Base-by-base conservation (phyloP, 2,329 filamentous ascomycete genomes). In the Endoconidiophora polonica region DNA sequence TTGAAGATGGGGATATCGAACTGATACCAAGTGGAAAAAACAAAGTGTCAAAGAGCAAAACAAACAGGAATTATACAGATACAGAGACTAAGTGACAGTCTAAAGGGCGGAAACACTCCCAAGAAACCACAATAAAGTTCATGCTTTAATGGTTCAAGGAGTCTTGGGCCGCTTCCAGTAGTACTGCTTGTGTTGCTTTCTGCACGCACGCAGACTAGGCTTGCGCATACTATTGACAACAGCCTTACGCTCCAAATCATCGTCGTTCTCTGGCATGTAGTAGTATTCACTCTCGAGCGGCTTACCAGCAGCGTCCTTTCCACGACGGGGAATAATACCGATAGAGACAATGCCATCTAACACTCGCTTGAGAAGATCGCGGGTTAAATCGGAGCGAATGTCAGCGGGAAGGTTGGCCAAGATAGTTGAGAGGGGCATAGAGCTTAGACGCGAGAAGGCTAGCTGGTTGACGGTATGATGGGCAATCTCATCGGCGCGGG, bases 401-500 rank as follows among this genome's bases (percentile, higher is more conserved):
- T 78, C 73, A 1, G 71, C 59, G 2, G 91, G 91, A 10, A 98
- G 78, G 60, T 94, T 85, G 62, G 78, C 81, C 68, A 95, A 73
- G 52, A 98, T 91, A 46, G 81, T 84, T 1, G 90, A 93, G 45
- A 96, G 73, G 3, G 91, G 90, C 23, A 86, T 91, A 0, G 88
- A 94, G 14, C 90, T 88, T 5, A 96, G 73, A 24, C 90, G 84
- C 1, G 91, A 95, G 65, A 86, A 98, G 29, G 91, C 91, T 26
- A 98, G 76, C 66, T 98, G 91, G 65, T 96, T 96, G 62, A 91
- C 76, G 55, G 94, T 79, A 61, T 98, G 91, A 64, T 95, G 94
- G 58, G 75, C 74, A 56, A 91, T 62, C 26, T 62, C 56, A 49
- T 70, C 64, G 40, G 68, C 36, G 54, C 52, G 37, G 54, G 54